Percentiles rank a stretch among this genome's conserved stretches.
phyloP scores from a whole-genome alignment of 2,329 filamentous ascomycete genomes.

The Fusarium anguioides region DNA sequence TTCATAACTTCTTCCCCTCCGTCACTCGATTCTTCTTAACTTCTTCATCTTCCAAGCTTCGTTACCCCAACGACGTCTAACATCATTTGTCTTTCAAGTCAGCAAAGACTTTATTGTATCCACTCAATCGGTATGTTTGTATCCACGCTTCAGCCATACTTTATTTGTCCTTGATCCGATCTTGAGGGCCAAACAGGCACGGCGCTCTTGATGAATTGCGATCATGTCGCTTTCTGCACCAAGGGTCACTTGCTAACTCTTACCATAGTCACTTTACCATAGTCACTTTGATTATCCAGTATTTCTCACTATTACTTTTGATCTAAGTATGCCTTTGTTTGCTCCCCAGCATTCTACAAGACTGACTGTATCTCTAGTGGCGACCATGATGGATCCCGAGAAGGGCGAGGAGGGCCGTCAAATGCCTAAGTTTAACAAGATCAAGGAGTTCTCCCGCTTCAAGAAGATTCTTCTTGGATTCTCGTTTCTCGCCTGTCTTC shows the following conservation, averaged over 20 bases:
- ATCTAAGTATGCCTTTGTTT: conserved; percentile 28
- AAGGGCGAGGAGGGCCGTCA: conserved; percentile 30
- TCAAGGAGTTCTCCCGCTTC: conserved; percentile 8
- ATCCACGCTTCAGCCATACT: background rate
- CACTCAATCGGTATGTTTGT: conserved; percentile 18
- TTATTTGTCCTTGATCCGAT: background rate
- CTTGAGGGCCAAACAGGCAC: background rate
- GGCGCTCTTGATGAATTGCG: background rate
- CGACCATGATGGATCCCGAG: conserved; percentile 45
- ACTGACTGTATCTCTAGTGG: conserved; percentile 42
- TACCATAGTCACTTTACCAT: conserved; percentile 20
- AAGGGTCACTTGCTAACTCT: conserved; percentile 10
- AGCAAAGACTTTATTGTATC: conserved; percentile 26
- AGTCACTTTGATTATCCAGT: conserved; percentile 37
- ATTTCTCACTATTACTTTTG: conserved; percentile 10
- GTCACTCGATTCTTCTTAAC: conserved; percentile 23
- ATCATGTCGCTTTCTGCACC: background rate
- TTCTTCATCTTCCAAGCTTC: conserved; percentile 18
- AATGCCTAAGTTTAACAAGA: conserved; percentile 16
- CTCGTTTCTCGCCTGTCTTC: conserved; percentile 21
- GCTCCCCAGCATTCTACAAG: background rate
- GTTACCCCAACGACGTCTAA: conserved; percentile 29
- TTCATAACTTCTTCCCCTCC: conserved; percentile 20
- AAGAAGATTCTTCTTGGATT: conserved; percentile 29
- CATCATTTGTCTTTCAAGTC: conserved; percentile 15